phyloP scores from a whole-genome alignment of 176 grass and related monocot genomes.

The Puccinellia tenuiflora region DNA sequence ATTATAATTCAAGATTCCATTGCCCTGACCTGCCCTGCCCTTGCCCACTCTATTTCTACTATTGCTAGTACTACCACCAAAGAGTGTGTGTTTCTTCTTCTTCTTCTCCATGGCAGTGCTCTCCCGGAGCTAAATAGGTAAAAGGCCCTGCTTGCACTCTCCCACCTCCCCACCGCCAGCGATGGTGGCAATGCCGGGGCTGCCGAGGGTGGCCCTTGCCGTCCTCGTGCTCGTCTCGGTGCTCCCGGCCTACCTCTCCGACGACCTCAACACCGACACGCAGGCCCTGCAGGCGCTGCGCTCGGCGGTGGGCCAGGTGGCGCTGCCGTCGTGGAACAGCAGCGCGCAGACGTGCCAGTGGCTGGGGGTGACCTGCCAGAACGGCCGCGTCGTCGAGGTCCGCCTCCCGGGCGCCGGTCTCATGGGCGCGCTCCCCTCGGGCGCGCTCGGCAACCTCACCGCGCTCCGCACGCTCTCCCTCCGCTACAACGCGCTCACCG shows the following conservation, averaged over 20 bases:
- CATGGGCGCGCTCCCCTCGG: constrained; percentile 64
- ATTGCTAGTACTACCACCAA: constrained; percentile 8
- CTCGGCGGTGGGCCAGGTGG: constrained; percentile 49
- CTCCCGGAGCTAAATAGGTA: constrained; percentile 20
- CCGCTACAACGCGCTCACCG: constrained; percentile 77
- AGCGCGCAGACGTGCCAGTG: constrained; percentile 59
- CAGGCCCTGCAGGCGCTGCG: constrained; percentile 66
- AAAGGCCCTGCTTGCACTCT: neutral
- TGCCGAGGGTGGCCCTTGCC: constrained; percentile 25
- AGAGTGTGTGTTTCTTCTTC: neutral
- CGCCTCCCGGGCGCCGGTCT: constrained; percentile 76
- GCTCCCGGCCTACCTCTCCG: constrained; percentile 13
- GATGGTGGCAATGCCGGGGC: constrained; percentile 46
- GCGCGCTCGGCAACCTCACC: constrained; percentile 64
- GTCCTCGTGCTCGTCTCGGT: constrained; percentile 13
- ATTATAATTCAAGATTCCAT: constrained; percentile 61
- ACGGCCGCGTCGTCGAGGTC: constrained; percentile 54
- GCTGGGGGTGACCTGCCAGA: constrained; percentile 61
- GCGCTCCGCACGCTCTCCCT: constrained; percentile 87
- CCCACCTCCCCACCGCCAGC: constrained; percentile 1
- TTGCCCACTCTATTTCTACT: constrained; percentile 37
- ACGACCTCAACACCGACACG: constrained; percentile 52
- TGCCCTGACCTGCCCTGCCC: neutral
- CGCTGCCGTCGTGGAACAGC: constrained; percentile 67
- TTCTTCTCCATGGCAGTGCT: constrained; percentile 25